Conservation (phyloP, 1,284 basidiomycete genomes). For the Xerocomus amazonicus region DNA sequence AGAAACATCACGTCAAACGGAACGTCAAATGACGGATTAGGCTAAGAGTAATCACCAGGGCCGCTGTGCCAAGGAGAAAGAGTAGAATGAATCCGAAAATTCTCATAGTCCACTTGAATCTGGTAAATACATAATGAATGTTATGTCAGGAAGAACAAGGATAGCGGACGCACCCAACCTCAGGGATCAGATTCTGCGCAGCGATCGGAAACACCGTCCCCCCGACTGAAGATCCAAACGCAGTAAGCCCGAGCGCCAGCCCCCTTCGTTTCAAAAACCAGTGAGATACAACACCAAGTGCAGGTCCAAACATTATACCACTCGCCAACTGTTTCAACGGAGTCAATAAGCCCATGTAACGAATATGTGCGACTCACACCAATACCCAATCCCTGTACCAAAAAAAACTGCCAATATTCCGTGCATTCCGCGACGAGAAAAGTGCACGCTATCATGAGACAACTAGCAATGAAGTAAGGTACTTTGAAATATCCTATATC, state of each 20-base stretch:
- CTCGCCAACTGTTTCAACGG: conserved; percentile 15
- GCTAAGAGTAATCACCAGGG: conserved; percentile 28
- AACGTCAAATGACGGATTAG: neutral
- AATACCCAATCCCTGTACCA: conserved; percentile 46
- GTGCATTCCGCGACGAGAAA: conserved; percentile 50
- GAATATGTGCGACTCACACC: conserved; percentile 33
- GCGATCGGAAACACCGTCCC: conserved; percentile 44
- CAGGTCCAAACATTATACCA: conserved; percentile 41
- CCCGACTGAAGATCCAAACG: conserved; percentile 42
- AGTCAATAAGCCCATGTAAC: neutral
- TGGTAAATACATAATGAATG: neutral
- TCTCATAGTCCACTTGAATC: conserved; percentile 47
- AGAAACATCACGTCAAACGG: conserved; percentile 7
- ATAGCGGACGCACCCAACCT: conserved; percentile 32
- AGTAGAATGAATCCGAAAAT: conserved; percentile 44
- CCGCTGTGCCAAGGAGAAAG: conserved; percentile 34
- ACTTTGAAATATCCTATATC: conserved; percentile 32
- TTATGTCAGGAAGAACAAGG: neutral
- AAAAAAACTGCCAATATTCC: conserved; percentile 51
- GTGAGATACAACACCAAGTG: conserved; percentile 44
- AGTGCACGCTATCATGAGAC: conserved; percentile 40
- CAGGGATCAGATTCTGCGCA: conserved; percentile 37
- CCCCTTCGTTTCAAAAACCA: conserved; percentile 43
- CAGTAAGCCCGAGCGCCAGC: conserved; percentile 40
- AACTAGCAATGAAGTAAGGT: conserved; percentile 36